Evolutionary conservation across 257 asterid species (phyloP).

Genomic region (Gentiana dahurica): DNA sequence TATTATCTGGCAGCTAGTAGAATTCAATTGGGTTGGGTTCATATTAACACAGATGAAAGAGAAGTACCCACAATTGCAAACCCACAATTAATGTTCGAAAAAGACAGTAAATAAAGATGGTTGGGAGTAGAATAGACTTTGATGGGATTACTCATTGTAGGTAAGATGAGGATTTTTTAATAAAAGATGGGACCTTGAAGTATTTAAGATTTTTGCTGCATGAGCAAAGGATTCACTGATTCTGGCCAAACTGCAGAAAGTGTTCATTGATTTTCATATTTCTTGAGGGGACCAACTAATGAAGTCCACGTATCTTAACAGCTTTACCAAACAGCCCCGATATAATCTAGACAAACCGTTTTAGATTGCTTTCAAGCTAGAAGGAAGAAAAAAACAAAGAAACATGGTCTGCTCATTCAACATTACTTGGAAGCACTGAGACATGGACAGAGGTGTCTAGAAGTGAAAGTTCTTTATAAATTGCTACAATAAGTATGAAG

Average conservation of each 20-base stretch:
- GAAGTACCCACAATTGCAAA: background rate
- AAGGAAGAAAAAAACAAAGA: no score
- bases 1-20: no score
- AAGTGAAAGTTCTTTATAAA: no score
- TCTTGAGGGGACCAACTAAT: constrained; percentile 1
- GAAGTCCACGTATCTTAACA: constrained; percentile 3
- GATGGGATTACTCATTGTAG: constrained; percentile 3
- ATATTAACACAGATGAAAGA: no score
- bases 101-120: background rate
- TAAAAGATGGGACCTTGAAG: background rate
- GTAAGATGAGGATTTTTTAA: background rate
- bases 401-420: no score
- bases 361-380: no score
- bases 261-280: background rate
- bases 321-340: constrained; percentile 13
- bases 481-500: no score
- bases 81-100: constrained; percentile 9
- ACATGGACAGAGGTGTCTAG: no score
- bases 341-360: no score
- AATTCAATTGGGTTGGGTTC: no score
- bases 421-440: no score
- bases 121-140: no score
- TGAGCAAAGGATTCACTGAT: background rate
- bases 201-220: background rate
- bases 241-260: background rate